Evolutionary conservation across 345 rosid genomes (phyloP).

Genomic region (Kernera saxatilis): DNA sequence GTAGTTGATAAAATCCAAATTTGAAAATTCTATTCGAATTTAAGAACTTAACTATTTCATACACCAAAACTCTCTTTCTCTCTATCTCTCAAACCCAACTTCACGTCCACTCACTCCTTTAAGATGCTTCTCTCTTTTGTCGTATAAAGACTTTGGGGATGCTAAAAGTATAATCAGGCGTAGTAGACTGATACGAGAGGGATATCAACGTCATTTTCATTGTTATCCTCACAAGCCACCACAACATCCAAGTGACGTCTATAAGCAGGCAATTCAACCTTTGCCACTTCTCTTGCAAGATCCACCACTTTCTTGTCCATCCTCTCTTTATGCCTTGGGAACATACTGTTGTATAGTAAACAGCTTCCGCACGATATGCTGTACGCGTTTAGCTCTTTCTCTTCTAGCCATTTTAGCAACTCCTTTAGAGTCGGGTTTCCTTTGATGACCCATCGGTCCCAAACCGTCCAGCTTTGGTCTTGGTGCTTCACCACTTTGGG

Average conservation of each 20-base stretch:
- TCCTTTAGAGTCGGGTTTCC: constrained; percentile 70
- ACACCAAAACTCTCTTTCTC: constrained; percentile 25
- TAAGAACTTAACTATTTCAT: constrained; percentile 8
- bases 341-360: constrained; percentile 83
- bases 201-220: constrained; percentile 78
- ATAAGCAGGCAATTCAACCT: constrained; percentile 62
- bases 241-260: constrained; percentile 80
- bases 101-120: neutral
- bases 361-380: constrained; percentile 94
- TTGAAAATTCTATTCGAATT: neutral
- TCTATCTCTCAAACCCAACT: neutral
- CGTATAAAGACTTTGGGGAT: neutral
- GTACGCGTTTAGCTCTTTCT: constrained; percentile 75
- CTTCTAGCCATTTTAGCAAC: constrained; percentile 73
- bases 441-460: constrained; percentile 88
- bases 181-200: constrained; percentile 85
- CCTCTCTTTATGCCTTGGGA: constrained; percentile 73
- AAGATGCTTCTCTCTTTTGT: neutral
- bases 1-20: neutral
- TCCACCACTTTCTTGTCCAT: constrained; percentile 77
- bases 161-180: constrained; percentile 24
- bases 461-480: constrained; percentile 93
- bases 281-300: constrained; percentile 83
- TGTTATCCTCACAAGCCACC: constrained; percentile 89
- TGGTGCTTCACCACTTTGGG: constrained; percentile 79